Percentiles rank a stretch among this genome's conserved stretches.
These are phyloP conservation scores for Solanum megistacrolobum DNA, from an alignment of 257 asterid species.

Conservation along the genomic window DNA sequence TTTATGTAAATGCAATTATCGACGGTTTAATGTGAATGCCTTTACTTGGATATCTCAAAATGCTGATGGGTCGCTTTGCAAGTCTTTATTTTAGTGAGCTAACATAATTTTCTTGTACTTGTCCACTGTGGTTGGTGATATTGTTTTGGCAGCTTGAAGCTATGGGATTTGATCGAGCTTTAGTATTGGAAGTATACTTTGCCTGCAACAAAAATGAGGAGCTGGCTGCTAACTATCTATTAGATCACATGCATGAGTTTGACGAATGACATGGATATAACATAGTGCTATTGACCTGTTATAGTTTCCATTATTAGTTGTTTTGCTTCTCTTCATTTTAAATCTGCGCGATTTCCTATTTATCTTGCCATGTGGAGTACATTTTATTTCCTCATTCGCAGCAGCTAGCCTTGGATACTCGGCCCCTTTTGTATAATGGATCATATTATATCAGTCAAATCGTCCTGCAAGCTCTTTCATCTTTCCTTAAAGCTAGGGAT, in stretches of 20 bases:
- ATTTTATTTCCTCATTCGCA: not conserved
- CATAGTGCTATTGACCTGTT: not conserved
- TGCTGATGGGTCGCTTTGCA: not conserved
- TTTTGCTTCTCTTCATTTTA: not conserved
- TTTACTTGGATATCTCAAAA: not conserved
- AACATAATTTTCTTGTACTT: not conserved
- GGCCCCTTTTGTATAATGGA: not conserved
- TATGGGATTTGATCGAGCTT: constrained; percentile 75
- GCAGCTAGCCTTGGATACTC: not conserved
- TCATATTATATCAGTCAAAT: not conserved
- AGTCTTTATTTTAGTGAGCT: not conserved
- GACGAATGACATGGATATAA: constrained; percentile 31
- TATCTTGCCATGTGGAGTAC: not conserved
- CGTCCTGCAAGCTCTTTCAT: not conserved
- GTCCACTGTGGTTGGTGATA: not conserved
- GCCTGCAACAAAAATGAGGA: constrained; percentile 97
- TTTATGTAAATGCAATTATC: not conserved
- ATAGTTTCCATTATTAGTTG: not conserved
- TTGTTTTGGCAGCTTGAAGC: constrained; percentile 72
- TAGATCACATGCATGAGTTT: constrained; percentile 82
- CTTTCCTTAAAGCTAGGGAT: not conserved
- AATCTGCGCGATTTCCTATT: not conserved
- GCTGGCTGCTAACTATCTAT: constrained; percentile 79
- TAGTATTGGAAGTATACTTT: constrained; percentile 77
- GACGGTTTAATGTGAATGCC: not conserved